Evolutionary conservation across 768 basidiomycete genomes (phyloP), one percentile per base, ranked within the genome.

Genomic region (Xanthoconium stramineum): DNA sequence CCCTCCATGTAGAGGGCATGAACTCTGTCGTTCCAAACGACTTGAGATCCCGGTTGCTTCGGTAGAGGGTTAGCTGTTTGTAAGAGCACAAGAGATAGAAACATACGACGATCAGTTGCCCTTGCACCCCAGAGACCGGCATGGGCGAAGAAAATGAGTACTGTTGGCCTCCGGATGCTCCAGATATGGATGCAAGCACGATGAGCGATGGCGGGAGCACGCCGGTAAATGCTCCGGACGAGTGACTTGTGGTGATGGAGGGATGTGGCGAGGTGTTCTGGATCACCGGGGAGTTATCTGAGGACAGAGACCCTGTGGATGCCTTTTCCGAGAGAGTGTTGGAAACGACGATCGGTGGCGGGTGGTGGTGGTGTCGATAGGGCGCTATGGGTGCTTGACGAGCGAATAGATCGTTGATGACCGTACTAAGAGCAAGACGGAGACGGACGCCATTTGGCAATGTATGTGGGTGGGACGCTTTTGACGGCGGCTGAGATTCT

Each of bases 361-460:
- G 69, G 28, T 70, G 65, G 56, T 66, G 71, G 43, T 67, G 71
- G 49, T 60, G 74, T 54, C 62, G 75, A 50, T 69, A 72, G 30
- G 70, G 73, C 6, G 71, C 66, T 13, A 72, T 55, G 2, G 85
- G 84, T 0, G 83, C 77, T 64, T 86, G 84, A 24, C 89, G 81
- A 28, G 88, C 85, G 65, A 92, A 92, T 8, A 94, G 72, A 61
- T 92, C 90, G 60, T 92, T 92, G 69, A 92, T 79, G 52, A 93
- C 82, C 0, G 88, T 86, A 3, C 83, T 83, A 36, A 94, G 74
- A 1, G 86, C 86, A 6, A 93, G 78, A 30, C 91, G 78, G 47
- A 94, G 76, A 7, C 91, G 81, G 36, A 94, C 89, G 13, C 90
- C 89, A 60, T 92, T 91, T 0, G 91, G 91, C 5, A 93, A 72